A percentile compares a stretch with the other conserved stretches of the same genome.
Evolutionary conservation across 2,329 filamentous ascomycete genomes (phyloP).

Genomic region (Thelonectria rubi): DNA sequence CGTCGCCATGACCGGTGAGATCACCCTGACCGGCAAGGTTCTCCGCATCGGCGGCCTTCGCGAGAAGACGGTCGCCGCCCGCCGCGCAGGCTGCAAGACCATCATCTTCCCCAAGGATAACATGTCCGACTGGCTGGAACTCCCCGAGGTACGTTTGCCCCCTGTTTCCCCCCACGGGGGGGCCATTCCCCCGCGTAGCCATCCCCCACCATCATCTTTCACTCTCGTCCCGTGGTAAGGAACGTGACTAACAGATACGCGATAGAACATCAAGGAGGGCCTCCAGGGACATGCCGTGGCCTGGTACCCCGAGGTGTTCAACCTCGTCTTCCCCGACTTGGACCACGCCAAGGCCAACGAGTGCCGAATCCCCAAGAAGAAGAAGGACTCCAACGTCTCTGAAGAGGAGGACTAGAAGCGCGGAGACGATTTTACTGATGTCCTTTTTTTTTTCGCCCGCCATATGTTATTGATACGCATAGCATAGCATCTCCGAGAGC

Average conservation of each 20-base stretch:
- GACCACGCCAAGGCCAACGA: conserved; percentile 77
- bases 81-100: conserved; percentile 89
- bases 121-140: conserved; percentile 94
- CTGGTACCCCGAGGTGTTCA: conserved; percentile 96
- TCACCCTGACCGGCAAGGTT: conserved; percentile 97
- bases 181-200: not conserved
- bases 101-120: conserved; percentile 97
- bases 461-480: conserved; percentile 5
- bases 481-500: conserved; percentile 12
- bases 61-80: conserved; percentile 96
- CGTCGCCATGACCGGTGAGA: conserved; percentile 96
- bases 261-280: conserved; percentile 95
- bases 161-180: conserved; percentile 3
- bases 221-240: not conserved
- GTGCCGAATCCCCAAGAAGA: conserved; percentile 69
- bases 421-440: conserved; percentile 8
- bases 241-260: conserved; percentile 23
- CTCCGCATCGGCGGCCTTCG: conserved; percentile 91
- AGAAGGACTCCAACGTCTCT: conserved; percentile 49
- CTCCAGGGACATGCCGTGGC: conserved; percentile 89
- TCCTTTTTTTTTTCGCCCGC: not conserved
- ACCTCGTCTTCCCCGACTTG: conserved; percentile 85
- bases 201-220: not conserved
- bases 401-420: conserved; percentile 48
- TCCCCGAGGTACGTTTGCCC: conserved; percentile 89